These are phyloP conservation scores for Metschnikowia koreensis DNA, from an alignment of 805 yeast species.

Conservation along the genomic window DNA sequence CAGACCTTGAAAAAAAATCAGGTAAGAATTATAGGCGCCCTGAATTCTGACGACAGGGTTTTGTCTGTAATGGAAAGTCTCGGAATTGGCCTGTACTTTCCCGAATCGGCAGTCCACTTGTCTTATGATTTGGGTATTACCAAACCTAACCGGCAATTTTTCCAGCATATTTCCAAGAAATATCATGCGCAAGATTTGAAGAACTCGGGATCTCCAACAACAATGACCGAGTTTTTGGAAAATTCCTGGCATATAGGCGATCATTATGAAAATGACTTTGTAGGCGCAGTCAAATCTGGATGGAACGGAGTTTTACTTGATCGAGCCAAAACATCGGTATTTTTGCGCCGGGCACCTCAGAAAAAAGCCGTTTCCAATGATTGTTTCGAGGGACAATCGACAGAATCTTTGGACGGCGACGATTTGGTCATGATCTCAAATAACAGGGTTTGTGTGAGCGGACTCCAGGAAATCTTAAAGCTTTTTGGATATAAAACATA, in stretches of 20 bases:
- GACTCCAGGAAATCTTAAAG: slow-evolving; percentile 9
- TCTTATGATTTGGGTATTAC: slow-evolving; percentile 55
- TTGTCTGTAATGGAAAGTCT: slow-evolving; percentile 45
- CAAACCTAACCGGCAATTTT: slow-evolving; percentile 55
- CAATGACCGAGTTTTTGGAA: slow-evolving; percentile 14
- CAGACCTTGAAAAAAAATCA: slow-evolving; percentile 27
- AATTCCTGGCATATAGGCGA: slow-evolving; percentile 69
- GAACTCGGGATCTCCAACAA: neutral
- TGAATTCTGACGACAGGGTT: slow-evolving; percentile 65
- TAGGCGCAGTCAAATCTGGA: slow-evolving; percentile 53
- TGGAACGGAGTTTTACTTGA: slow-evolving; percentile 61
- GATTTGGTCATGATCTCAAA: slow-evolving; percentile 32
- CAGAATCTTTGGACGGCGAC: slow-evolving; percentile 11
- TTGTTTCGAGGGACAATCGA: slow-evolving; percentile 15
- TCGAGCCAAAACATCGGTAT: slow-evolving; percentile 29
- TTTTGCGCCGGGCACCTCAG: slow-evolving; percentile 12
- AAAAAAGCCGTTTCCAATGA: slow-evolving; percentile 12
- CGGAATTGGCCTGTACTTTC: slow-evolving; percentile 42
- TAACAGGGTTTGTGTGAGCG: slow-evolving; percentile 28
- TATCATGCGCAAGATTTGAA: neutral
- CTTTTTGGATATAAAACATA: slow-evolving; percentile 7
- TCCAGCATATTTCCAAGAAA: slow-evolving; percentile 13
- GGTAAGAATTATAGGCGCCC: slow-evolving; percentile 44
- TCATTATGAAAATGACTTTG: slow-evolving; percentile 51
- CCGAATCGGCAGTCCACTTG: slow-evolving; percentile 39